Evolutionary conservation across 2,329 filamentous ascomycete species (phyloP).

Genomic region (Fusarium sp.): DNA sequence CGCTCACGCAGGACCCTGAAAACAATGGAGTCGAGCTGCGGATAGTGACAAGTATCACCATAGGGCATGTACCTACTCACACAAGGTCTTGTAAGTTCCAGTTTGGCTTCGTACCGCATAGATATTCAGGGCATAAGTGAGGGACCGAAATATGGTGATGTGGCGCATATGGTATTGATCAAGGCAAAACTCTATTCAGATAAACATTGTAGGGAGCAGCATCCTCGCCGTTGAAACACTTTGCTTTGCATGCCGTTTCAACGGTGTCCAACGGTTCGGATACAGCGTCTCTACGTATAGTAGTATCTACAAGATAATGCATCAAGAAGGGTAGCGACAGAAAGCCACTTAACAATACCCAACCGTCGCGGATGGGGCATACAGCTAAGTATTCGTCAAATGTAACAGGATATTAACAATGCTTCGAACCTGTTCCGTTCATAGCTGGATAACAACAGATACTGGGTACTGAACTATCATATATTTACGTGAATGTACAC

Average conservation of each 20-base stretch:
- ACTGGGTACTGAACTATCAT: background rate
- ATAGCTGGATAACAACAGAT: constrained; percentile 1
- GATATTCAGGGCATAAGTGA: background rate
- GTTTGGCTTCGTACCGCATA: background rate
- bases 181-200: constrained; percentile 12
- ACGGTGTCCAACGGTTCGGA: constrained; percentile 12
- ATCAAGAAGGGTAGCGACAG: constrained; percentile 18
- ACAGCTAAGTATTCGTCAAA: background rate
- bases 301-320: constrained; percentile 13
- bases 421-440: background rate
- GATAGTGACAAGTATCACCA: constrained; percentile 17
- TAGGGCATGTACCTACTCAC: background rate
- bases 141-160: constrained; percentile 3
- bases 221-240: background rate
- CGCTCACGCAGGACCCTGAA: constrained; percentile 26
- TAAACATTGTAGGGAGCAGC: background rate
- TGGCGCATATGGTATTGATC: constrained; percentile 16
- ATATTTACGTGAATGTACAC: background rate
- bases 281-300: background rate
- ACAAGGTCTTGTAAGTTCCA: constrained; percentile 1
- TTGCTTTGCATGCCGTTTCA: constrained; percentile 7
- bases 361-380: background rate
- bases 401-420: background rate
- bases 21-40: constrained; percentile 12
- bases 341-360: constrained; percentile 15